Base-by-base conservation (phyloP, 106 monocot genomes). In the Chionographis japonica region DNA sequence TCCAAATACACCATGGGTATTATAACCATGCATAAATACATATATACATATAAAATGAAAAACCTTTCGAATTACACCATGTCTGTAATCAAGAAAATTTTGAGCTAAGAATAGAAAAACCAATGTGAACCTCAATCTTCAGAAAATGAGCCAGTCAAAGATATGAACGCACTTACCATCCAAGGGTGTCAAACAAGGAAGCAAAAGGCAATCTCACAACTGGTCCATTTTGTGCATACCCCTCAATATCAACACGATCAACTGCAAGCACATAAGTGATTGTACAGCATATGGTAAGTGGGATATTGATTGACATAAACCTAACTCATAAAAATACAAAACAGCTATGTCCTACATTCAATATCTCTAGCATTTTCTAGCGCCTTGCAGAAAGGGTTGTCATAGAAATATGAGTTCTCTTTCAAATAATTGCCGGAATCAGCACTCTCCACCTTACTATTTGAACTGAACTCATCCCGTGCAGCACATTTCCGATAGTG, bases 171-270 rank as follows among this genome's bases (percentile, higher is more conserved):
- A 80, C 97, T 89, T 72, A 97, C 97, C 77, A 66, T 58, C 92
- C 97, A 66, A 97, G 84, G 9, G 89, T 85, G 68, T 97, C 97
- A 77, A 92, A 97, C 58, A 97, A 81, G 60, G 92, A 89, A 57
- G 97, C 92, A 79, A 89, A 97, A 75, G 97, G 82, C 50, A 97
- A 74, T 80, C 97, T 86, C 70, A 97, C 86, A 67, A 87, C 51
- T 43, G 86, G 78, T 40, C 86, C 89, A 85, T 55, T 78, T 41
- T 80, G 74, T 40, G 86, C 86, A 83, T 90, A 87, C 27, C 89
- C 92, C 72, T 89, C 97, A 67, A 92, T 71, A 72, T 97, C 97
- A 61, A 86, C 76, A 68, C 85, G 86, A 77, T 97, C 89, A 92
- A 92, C 97, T 97, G 84, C 70, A 83, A 57, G 62, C 12, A 70